phyloP scores from a whole-genome alignment of 495 filamentous ascomycete genomes.

The Penicillium macrosclerotiorum region DNA sequence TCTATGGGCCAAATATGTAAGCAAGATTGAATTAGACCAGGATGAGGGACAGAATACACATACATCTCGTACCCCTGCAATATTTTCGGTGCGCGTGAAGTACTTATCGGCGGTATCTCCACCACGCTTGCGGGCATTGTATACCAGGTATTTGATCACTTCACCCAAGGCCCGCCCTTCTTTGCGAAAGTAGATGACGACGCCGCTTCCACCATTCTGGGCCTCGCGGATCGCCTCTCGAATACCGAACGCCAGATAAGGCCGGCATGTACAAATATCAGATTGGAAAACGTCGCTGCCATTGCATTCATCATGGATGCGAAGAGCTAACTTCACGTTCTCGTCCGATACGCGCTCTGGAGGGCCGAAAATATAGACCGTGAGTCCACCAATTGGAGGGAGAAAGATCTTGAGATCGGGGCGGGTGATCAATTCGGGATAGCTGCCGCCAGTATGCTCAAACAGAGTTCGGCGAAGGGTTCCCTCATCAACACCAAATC shows the following conservation, averaged over 20 bases:
- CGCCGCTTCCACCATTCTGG: slow-evolving; percentile 89
- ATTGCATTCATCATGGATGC: slow-evolving; percentile 97
- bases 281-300: slow-evolving; percentile 98
- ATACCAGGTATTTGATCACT: slow-evolving; percentile 95
- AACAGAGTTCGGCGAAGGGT: slow-evolving; percentile 83
- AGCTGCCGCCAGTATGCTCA: slow-evolving; percentile 91
- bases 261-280: slow-evolving; percentile 96
- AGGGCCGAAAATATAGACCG: slow-evolving; percentile 96
- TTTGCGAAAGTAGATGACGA: slow-evolving; percentile 99
- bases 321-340: slow-evolving; percentile 77
- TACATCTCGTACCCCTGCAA: slow-evolving; percentile 84
- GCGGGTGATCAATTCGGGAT: slow-evolving; percentile 88
- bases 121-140: slow-evolving; percentile 84
- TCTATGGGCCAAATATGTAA: slow-evolving; percentile 33
- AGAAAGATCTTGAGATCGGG: slow-evolving; percentile 94
- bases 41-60: neutral
- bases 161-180: slow-evolving; percentile 95
- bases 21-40: neutral
- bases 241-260: slow-evolving; percentile 95
- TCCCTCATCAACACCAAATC: slow-evolving; percentile 93
- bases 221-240: slow-evolving; percentile 96
- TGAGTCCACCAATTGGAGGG: slow-evolving; percentile 92
- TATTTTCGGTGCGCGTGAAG: slow-evolving; percentile 94
- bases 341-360: slow-evolving; percentile 89
- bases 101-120: slow-evolving; percentile 92